A percentile compares a stretch with the other conserved stretches of the same genome.
Evolutionary conservation across 331 rosid species (phyloP).

Genomic region (Erythrophleum ivorense): DNA sequence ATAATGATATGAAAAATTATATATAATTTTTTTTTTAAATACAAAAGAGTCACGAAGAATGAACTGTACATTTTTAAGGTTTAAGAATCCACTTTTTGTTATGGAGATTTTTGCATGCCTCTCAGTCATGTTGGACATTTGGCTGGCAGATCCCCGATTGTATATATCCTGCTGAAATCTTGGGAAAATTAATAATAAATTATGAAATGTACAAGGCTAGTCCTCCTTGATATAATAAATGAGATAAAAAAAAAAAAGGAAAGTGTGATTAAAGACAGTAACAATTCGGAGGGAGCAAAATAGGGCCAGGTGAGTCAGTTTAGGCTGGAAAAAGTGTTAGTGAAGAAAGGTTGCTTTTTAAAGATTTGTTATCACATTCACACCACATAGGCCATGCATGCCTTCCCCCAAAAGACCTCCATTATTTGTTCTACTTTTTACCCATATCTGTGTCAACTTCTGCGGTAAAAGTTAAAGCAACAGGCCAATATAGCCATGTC

Average conservation of each 20-base stretch:
- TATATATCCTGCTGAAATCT: constrained; percentile 31
- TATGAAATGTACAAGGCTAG: neutral
- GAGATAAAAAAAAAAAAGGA: neutral
- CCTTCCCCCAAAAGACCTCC: neutral
- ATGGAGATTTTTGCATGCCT: neutral
- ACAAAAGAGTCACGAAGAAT: neutral
- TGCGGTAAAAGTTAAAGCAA: constrained; percentile 20
- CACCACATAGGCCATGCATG: constrained; percentile 14
- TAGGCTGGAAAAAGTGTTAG: constrained; percentile 51
- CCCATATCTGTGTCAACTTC: constrained; percentile 27
- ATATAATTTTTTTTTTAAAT: too few species aligned
- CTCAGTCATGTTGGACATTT: constrained; percentile 42
- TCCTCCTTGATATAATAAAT: constrained; percentile 6
- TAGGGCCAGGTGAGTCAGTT: constrained; percentile 36
- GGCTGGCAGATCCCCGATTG: constrained; percentile 37
- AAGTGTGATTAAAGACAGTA: neutral
- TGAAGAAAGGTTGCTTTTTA: constrained; percentile 35
- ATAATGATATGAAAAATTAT: neutral
- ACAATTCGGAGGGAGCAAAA: neutral
- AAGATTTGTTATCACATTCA: constrained; percentile 31
- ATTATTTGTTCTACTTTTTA: constrained; percentile 32
- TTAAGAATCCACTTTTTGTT: neutral
- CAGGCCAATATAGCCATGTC: neutral
- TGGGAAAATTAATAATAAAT: constrained; percentile 9
- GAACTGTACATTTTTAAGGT: neutral